Conservation (phyloP, 2,329 filamentous ascomycete genomes). For the Helotiales sp. region DNA sequence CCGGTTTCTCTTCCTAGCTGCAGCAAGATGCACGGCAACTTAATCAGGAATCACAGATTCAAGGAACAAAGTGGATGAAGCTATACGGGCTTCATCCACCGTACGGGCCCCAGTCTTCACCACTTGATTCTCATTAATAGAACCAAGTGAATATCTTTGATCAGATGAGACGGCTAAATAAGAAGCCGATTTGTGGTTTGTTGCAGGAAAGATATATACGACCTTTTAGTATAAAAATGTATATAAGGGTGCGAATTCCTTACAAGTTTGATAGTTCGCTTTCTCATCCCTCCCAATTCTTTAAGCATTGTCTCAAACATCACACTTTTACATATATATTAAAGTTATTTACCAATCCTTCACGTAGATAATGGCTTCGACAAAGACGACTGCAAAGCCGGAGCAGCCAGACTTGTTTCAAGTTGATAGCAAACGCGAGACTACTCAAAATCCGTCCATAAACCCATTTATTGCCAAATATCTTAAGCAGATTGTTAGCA, state of each 20-base stretch:
- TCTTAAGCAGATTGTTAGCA: constrained; percentile 19
- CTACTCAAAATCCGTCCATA: neutral
- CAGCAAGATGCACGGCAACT: constrained; percentile 3
- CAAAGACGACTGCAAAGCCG: neutral
- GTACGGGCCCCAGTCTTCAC: too few species aligned
- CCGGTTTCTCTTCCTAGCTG: neutral
- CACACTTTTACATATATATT: constrained; percentile 1
- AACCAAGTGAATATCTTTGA: neutral
- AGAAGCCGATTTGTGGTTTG: neutral
- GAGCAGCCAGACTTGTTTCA: neutral
- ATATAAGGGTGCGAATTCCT: constrained; percentile 9
- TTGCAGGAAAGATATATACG: neutral
- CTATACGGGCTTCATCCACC: neutral
- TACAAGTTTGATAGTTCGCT: neutral
- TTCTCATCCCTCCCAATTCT: neutral
- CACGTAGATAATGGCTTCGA: neutral
- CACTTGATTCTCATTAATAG: neutral
- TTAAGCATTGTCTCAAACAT: neutral
- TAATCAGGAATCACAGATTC: neutral
- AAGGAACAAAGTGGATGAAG: constrained; percentile 3
- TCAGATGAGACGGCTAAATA: neutral
- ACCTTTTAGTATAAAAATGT: neutral
- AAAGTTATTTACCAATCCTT: neutral
- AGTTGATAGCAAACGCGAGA: neutral
- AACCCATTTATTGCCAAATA: constrained; percentile 7